A percentile compares a stretch with the other conserved stretches of the same genome.
These are phyloP conservation scores for Backusella macrospora DNA, from an alignment of 192 early-diverging fungal genomes.

Conservation along the genomic window DNA sequence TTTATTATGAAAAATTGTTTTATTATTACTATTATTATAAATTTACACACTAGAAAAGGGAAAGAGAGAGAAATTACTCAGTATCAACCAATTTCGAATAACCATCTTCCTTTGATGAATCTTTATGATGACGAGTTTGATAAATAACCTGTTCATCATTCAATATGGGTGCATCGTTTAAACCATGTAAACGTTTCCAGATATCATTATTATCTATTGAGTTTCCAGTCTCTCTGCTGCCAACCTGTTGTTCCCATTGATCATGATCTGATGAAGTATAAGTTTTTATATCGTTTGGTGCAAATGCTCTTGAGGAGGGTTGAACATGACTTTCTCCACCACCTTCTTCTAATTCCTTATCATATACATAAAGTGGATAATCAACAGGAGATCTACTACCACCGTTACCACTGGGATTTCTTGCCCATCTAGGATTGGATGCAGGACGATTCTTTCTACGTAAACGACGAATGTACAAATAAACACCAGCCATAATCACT, in stretches of 20 bases:
- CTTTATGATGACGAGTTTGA: constrained; percentile 6
- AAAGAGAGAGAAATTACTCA: background rate
- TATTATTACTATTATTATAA: constrained; percentile 2
- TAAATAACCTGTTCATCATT: constrained; percentile 24
- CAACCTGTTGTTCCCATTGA: constrained; percentile 26
- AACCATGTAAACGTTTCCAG: constrained; percentile 29
- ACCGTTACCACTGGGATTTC: background rate
- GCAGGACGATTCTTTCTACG: constrained; percentile 20
- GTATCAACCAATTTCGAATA: constrained; percentile 5
- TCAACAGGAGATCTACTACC: background rate
- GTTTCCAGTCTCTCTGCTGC: background rate
- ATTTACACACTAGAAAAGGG: constrained; percentile 2
- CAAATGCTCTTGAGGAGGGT: background rate
- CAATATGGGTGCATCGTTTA: constrained; percentile 18
- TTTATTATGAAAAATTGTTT: background rate
- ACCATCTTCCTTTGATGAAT: background rate
- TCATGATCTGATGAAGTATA: constrained; percentile 38
- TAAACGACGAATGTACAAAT: constrained; percentile 15
- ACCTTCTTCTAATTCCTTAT: constrained; percentile 19
- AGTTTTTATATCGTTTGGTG: constrained; percentile 25
- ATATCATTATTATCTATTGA: constrained; percentile 24
- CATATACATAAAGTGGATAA: constrained; percentile 31
- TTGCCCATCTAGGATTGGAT: constrained; percentile 34
- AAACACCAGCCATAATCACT: constrained; percentile 20
- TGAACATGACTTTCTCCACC: background rate